Conservation (phyloP, 2,329 filamentous ascomycete species). For the Fusarium secorum region DNA sequence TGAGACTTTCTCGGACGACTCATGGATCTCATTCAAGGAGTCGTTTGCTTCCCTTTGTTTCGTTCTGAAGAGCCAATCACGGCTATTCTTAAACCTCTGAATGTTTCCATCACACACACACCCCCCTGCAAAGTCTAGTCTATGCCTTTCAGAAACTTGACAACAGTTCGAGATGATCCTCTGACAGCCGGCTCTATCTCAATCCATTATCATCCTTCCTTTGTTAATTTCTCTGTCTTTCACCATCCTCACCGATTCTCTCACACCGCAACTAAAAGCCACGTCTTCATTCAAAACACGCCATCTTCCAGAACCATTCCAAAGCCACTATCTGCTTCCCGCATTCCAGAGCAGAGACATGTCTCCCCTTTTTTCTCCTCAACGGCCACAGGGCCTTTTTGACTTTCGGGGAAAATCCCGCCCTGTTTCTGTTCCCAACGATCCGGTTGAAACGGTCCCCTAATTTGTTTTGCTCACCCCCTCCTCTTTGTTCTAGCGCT, state of each 20-base stretch:
- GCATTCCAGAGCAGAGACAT: conserved; percentile 24
- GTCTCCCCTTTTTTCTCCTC: neutral
- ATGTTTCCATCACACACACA: neutral
- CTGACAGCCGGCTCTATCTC: neutral
- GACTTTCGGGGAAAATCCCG: conserved; percentile 5
- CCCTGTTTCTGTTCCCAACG: conserved; percentile 6
- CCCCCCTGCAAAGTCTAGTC: neutral
- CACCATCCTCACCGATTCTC: neutral
- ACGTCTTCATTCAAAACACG: neutral
- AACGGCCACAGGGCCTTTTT: conserved; percentile 19
- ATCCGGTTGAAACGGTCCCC: conserved; percentile 13
- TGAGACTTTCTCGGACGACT: neutral
- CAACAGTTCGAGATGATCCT: neutral
- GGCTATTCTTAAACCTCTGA: neutral
- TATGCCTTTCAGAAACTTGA: neutral
- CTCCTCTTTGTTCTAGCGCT: conserved; percentile 15
- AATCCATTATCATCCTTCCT: neutral
- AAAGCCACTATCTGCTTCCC: conserved; percentile 5
- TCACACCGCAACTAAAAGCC: conserved; percentile 16
- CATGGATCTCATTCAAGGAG: neutral
- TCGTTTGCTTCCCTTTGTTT: neutral
- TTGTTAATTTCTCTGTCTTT: neutral
- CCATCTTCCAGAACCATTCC: conserved; percentile 14
- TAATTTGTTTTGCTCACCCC: neutral
- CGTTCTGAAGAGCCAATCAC: neutral